Conservation (phyloP, 176 grass and related monocot genomes). For the Raddia distichophylla region DNA sequence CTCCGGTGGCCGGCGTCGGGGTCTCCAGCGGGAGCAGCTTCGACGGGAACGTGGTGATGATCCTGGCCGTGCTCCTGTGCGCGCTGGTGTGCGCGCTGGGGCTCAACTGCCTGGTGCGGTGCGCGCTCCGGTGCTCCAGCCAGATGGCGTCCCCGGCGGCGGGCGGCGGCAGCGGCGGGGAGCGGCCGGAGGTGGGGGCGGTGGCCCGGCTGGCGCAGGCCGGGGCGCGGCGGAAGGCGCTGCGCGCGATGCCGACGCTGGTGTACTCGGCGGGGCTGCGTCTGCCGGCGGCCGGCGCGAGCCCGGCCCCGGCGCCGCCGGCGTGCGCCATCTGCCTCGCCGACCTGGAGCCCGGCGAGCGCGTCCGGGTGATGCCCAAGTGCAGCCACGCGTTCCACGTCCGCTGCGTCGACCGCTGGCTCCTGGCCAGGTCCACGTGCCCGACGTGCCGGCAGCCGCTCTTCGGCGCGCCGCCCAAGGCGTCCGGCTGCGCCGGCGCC, state of each 20-base stretch:
- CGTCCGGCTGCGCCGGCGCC: constrained; percentile 37
- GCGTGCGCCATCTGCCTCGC: constrained; percentile 70
- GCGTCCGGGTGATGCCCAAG: constrained; percentile 69
- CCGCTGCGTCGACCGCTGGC: constrained; percentile 71
- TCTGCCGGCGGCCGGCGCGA: constrained; percentile 9
- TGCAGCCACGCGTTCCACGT: constrained; percentile 78
- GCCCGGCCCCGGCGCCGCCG: constrained; percentile 23
- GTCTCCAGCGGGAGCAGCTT: constrained; percentile 33
- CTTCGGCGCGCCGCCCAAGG: constrained; percentile 45
- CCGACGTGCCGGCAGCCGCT: constrained; percentile 62
- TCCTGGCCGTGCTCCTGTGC: constrained; percentile 77
- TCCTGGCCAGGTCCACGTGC: constrained; percentile 60
- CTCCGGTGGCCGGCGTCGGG: constrained; percentile 5
- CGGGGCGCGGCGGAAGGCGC: constrained; percentile 53
- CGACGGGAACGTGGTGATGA: constrained; percentile 87
- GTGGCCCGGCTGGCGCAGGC: constrained; percentile 55
- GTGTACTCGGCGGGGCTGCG: constrained; percentile 54
- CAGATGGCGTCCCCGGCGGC: constrained; percentile 18
- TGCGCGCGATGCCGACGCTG: constrained; percentile 71
- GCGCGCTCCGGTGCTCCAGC: constrained; percentile 66
- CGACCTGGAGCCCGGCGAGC: constrained; percentile 59
- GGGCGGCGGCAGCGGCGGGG: background rate
- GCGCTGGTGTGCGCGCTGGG: constrained; percentile 77
- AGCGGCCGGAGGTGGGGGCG: constrained; percentile 23
- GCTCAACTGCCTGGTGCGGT: constrained; percentile 83